These are phyloP conservation scores for Begonia fuchsioides DNA, from an alignment of 306 rosid genomes.

Conservation along the genomic window DNA sequence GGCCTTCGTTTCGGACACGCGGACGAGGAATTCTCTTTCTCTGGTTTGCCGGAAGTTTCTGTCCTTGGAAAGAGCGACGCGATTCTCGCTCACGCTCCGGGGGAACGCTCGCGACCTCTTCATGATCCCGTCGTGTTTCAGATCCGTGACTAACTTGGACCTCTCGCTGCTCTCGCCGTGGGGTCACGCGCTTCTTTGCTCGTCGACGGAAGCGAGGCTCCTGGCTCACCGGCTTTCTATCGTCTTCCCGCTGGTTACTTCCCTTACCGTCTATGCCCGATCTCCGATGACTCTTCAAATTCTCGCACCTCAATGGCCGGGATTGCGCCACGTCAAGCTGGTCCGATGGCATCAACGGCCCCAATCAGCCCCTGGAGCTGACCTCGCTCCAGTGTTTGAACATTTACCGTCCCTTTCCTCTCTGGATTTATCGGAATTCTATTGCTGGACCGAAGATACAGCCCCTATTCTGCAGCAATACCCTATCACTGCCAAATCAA, in stretches of 20 bases:
- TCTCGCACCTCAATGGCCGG: conserved; percentile 50
- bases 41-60: conserved; percentile 42
- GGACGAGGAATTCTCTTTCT: conserved; percentile 57
- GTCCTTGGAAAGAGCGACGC: conserved; percentile 48
- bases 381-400: conserved; percentile 40
- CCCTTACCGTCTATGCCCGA: conserved; percentile 62
- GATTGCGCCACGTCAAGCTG: conserved; percentile 48
- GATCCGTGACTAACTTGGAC: conserved; percentile 46
- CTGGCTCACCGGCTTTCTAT: conserved; percentile 47
- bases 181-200: conserved; percentile 14
- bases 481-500: conserved; percentile 33
- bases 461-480: conserved; percentile 45
- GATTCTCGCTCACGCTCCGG: conserved; percentile 52
- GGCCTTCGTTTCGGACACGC: conserved; percentile 34
- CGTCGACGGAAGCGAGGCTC: conserved; percentile 26
- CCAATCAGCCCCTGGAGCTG: conserved; percentile 28
- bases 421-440: conserved; percentile 69
- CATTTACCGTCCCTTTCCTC: conserved; percentile 38
- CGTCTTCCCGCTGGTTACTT: conserved; percentile 62
- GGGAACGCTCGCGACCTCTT: conserved; percentile 82
- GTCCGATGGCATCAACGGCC: conserved; percentile 90
- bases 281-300: conserved; percentile 39
- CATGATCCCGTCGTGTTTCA: conserved; percentile 48
- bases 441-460: conserved; percentile 81
- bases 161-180: conserved; percentile 57